Evolutionary conservation across 2,329 filamentous ascomycete genomes (phyloP).

Genomic region (Albophoma yamanashiensis): DNA sequence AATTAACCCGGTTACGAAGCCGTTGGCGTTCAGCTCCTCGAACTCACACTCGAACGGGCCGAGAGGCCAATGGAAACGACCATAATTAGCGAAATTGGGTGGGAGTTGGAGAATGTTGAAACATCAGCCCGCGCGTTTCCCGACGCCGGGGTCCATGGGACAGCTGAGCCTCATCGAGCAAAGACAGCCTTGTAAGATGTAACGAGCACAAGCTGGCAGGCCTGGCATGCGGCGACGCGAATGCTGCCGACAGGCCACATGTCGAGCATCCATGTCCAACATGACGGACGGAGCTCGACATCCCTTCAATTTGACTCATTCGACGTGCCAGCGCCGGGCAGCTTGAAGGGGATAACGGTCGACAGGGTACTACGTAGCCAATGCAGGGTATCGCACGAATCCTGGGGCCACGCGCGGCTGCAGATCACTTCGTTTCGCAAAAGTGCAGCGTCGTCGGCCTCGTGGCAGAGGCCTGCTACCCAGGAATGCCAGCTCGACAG

Average conservation of each 20-base stretch:
- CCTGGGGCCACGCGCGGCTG: not conserved
- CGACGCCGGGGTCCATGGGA: not conserved
- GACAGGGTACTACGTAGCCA: too few species aligned
- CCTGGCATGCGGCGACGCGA: not conserved
- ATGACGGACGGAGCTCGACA: not conserved
- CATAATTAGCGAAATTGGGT: not conserved
- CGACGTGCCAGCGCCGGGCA: not conserved
- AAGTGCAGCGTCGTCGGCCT: not conserved
- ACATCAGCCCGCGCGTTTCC: not conserved
- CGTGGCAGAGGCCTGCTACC: not conserved
- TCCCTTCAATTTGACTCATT: not conserved
- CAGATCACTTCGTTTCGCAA: not conserved
- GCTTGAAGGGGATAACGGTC: not conserved
- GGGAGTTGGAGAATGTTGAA: not conserved
- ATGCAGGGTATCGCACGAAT: not conserved
- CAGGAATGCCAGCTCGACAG: not conserved
- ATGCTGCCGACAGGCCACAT: not conserved
- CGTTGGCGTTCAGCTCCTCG: not conserved
- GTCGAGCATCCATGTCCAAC: not conserved
- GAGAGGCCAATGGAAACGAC: not conserved
- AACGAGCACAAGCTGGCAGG: not conserved
- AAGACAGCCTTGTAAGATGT: not conserved
- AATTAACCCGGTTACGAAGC: not conserved
- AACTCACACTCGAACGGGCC: not conserved
- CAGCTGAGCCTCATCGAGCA: not conserved